Evolutionary conservation across 345 rosid species (phyloP).

Genomic region (Barbarea vulgaris): DNA sequence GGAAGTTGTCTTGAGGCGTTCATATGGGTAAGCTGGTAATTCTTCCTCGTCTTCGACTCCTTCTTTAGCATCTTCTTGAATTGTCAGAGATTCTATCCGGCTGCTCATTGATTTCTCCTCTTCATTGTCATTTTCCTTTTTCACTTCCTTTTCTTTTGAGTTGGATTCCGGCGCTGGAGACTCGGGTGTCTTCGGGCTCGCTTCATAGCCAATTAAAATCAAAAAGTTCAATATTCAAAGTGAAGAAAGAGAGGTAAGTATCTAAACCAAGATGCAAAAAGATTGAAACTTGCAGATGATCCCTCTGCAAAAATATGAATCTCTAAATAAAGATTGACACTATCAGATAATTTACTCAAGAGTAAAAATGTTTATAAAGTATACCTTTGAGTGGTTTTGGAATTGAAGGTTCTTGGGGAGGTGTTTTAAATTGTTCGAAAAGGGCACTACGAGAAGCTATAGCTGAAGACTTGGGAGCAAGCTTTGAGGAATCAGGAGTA

Average conservation of each 20-base stretch:
- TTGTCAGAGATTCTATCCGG: conserved; percentile 78
- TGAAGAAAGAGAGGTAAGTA: not conserved
- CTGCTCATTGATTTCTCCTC: conserved; percentile 64
- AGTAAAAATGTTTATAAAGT: not conserved
- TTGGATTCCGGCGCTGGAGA: conserved; percentile 50
- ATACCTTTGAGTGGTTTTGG: conserved; percentile 81
- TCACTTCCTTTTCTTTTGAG: conserved; percentile 46
- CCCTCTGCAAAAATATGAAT: not conserved
- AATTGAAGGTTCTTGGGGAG: conserved; percentile 67
- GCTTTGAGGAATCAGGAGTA: conserved; percentile 73
- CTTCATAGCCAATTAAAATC: conserved; percentile 37
- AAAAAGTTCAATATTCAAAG: conserved; percentile 2
- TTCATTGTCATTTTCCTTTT: conserved; percentile 27
- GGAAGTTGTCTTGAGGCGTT: conserved; percentile 71
- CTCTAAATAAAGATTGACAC: not conserved
- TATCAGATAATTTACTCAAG: not conserved
- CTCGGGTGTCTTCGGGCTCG: conserved; percentile 53
- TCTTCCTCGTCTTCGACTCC: conserved; percentile 95
- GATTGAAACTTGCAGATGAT: not conserved
- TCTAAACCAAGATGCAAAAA: not conserved
- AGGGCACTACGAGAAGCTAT: conserved; percentile 65
- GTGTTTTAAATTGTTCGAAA: conserved; percentile 65
- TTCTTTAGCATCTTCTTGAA: conserved; percentile 88
- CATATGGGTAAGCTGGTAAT: conserved; percentile 72
- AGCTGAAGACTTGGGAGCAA: conserved; percentile 70